A percentile compares a stretch with the other conserved stretches of the same genome.
Conservation (phyloP, 805 yeast genomes). For the Yamadazyma tumulicola region DNA sequence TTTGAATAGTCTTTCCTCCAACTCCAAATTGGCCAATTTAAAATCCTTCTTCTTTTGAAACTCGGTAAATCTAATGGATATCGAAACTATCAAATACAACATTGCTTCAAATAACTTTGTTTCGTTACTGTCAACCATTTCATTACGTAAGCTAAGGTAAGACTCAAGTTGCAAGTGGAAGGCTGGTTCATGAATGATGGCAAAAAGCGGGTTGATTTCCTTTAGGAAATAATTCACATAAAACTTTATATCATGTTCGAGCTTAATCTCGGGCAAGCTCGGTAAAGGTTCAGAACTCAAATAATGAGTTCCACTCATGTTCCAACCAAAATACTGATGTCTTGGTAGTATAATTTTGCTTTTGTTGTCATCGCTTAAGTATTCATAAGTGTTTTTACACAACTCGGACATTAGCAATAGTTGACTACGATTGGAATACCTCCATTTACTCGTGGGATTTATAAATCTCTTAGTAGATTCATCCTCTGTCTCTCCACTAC, state of each 20-base stretch:
- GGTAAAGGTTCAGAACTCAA: slow-evolving; percentile 33
- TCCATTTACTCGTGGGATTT: slow-evolving; percentile 39
- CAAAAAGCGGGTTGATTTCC: slow-evolving; percentile 51
- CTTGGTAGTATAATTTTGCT: slow-evolving; percentile 45
- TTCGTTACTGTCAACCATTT: slow-evolving; percentile 12
- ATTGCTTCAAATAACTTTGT: slow-evolving; percentile 49
- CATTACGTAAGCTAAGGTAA: slow-evolving; percentile 21
- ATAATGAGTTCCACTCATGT: slow-evolving; percentile 57
- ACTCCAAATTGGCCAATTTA: slow-evolving; percentile 18
- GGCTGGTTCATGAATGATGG: slow-evolving; percentile 51
- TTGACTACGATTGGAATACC: slow-evolving; percentile 46
- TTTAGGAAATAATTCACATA: slow-evolving; percentile 41
- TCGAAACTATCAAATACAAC: slow-evolving; percentile 45
- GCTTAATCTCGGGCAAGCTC: slow-evolving; percentile 24
- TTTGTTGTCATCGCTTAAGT: slow-evolving; percentile 31
- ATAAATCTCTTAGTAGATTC: slow-evolving; percentile 17
- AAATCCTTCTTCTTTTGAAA: slow-evolving; percentile 29
- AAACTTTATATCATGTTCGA: slow-evolving; percentile 11
- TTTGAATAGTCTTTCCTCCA: slow-evolving; percentile 34
- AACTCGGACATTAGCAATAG: slow-evolving; percentile 38
- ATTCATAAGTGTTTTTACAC: slow-evolving; percentile 28
- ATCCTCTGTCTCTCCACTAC: slow-evolving; percentile 19
- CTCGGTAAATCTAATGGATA: slow-evolving; percentile 51
- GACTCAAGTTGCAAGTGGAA: slow-evolving; percentile 47
- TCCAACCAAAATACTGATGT: slow-evolving; percentile 64